These are phyloP conservation scores for Geotrichum candidum DNA, from an alignment of 1,139 yeast species.

Conservation along the genomic window DNA sequence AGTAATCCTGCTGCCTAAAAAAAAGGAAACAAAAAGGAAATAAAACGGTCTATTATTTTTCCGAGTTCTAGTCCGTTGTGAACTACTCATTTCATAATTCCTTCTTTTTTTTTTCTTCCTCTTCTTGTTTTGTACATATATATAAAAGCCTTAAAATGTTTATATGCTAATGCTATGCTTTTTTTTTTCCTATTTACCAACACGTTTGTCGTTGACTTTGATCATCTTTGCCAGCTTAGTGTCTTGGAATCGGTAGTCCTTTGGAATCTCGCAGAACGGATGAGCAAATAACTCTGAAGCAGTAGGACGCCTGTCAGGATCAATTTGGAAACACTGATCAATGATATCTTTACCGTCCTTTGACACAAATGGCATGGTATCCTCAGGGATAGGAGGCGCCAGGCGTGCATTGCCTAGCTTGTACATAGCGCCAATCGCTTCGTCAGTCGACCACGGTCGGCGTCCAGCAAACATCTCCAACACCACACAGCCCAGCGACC, in stretches of 20 bases:
- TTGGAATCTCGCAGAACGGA: slow-evolving; percentile 50
- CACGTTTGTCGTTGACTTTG: slow-evolving; percentile 43
- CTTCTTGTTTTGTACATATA: background rate
- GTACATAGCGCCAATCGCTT: slow-evolving; percentile 48
- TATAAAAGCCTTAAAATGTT: background rate
- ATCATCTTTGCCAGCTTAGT: slow-evolving; percentile 61
- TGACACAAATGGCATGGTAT: slow-evolving; percentile 60
- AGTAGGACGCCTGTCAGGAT: slow-evolving; percentile 83
- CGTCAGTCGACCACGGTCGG: slow-evolving; percentile 47
- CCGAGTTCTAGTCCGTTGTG: background rate
- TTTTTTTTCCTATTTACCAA: slow-evolving; percentile 15
- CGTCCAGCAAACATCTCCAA: slow-evolving; percentile 80
- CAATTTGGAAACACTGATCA: slow-evolving; percentile 69
- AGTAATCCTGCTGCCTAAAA: background rate
- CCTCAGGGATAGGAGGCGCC: slow-evolving; percentile 95
- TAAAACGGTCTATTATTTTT: background rate
- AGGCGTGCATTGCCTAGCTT: slow-evolving; percentile 64
- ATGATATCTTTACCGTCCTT: slow-evolving; percentile 63
- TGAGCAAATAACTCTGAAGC: slow-evolving; percentile 63
- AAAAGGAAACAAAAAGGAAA: background rate
- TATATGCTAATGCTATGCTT: background rate
- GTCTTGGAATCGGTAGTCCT: slow-evolving; percentile 50
- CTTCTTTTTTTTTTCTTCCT: background rate
- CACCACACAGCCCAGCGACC: slow-evolving; percentile 91
- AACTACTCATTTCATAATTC: too few species aligned